These are phyloP conservation scores for Apiospora koreana DNA, from an alignment of 2,329 filamentous ascomycete genomes.

Conservation along the genomic window DNA sequence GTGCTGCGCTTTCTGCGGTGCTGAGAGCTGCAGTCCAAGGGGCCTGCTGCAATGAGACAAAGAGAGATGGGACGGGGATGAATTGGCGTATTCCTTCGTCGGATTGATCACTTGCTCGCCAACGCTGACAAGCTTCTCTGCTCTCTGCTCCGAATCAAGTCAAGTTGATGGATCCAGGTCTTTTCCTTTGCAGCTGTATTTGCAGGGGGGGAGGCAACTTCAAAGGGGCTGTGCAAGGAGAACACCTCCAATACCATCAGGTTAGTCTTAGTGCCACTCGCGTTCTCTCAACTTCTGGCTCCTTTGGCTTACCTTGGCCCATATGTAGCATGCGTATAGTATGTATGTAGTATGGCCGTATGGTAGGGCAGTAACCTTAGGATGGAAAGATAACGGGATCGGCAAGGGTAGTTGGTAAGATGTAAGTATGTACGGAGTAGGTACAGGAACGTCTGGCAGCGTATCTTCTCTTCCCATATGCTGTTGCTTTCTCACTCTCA, in stretches of 20 bases:
- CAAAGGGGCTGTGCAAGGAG: slow-evolving; percentile 11
- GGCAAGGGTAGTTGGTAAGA: neutral
- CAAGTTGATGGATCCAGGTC: slow-evolving; percentile 11
- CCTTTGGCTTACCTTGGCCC: slow-evolving; percentile 12
- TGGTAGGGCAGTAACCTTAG: neutral
- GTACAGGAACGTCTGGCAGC: neutral
- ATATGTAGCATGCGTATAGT: neutral
- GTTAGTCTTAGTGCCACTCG: slow-evolving; percentile 19
- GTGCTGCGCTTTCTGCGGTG: neutral
- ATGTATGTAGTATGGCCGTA: neutral
- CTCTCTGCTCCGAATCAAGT: slow-evolving; percentile 1
- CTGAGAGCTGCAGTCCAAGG: slow-evolving; percentile 6
- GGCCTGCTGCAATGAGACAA: slow-evolving; percentile 11
- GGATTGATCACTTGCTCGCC: neutral
- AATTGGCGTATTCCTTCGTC: slow-evolving; percentile 14
- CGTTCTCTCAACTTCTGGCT: slow-evolving; percentile 8
- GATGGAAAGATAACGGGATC: neutral
- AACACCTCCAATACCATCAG: neutral
- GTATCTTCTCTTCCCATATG: neutral
- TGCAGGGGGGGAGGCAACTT: slow-evolving; percentile 8
- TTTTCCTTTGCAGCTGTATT: slow-evolving; percentile 10
- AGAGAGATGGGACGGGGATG: slow-evolving; percentile 19
- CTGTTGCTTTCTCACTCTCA: neutral
- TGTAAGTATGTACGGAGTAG: neutral
- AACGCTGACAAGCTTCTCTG: slow-evolving; percentile 12